Base-by-base conservation (phyloP, 306 rosid genomes). In the Vachellia collinsii region DNA sequence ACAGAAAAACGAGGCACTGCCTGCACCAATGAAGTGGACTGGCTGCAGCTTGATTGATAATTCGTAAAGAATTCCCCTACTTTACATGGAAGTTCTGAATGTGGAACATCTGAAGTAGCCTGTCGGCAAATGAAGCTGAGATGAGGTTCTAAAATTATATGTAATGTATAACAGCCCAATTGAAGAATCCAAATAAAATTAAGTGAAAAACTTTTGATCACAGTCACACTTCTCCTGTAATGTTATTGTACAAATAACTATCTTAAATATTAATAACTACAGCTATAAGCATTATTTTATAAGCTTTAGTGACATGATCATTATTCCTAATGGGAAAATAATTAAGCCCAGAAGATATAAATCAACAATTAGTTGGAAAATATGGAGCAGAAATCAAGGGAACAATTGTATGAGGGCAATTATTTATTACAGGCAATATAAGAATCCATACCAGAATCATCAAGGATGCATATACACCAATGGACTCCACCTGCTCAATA, bases 41-140 rank as follows among this genome's bases (percentile, higher is more conserved):
- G 89, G 82, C 76, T 70, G 71, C 81, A 70, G 70, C 84, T 81
- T 62, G 89, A 82, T 64, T 85, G 68, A 46, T 87, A 87, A 79
- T 75, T 88, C 88, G 67, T 80, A 79, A 95, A 95, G 85, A 95
- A 95, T 72, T 83, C 87, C 76, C 88, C 85, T 72, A 93, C 79
- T 82, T 85, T 90, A 69, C 48, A 22, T 0, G 99, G 98, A 89
- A 95, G 96, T 81, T 76, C 85, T 62, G 84, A 36, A 82, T 71
- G 84, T 42, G 97, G 93, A 86, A 84, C 82, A 81, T 93, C 97
- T 68, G 99, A 91, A 41, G 97, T 95, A 80, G 97, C 99, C 98
- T 93, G 87, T 82, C 63, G 25, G 56, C 13, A 80, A 83, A 84
- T 73, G 69, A 62, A 79, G 82, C 77, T 50, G 65, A 68, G 29